phyloP scores from a whole-genome alignment of 2,329 filamentous ascomycete genomes.

The Fusarium acutatum region DNA sequence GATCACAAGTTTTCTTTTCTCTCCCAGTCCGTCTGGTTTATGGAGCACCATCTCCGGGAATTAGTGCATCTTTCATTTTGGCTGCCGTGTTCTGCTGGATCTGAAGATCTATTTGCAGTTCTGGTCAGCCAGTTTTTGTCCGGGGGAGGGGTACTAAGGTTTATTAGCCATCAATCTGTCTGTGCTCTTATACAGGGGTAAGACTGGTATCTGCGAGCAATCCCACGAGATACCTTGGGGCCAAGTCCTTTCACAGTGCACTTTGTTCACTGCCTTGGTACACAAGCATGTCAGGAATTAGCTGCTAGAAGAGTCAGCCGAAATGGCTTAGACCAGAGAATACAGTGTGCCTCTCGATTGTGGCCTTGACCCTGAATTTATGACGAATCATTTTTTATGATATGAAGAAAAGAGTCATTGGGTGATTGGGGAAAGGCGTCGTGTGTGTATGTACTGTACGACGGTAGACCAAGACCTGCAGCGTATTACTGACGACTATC shows the following conservation, averaged over 20 bases:
- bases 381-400: slow-evolving; percentile 38
- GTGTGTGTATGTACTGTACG: neutral
- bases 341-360: neutral
- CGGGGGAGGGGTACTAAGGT: slow-evolving; percentile 24
- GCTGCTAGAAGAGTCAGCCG: slow-evolving; percentile 17
- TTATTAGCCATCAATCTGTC: slow-evolving; percentile 1
- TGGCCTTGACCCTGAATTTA: slow-evolving; percentile 23
- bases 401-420: slow-evolving; percentile 3
- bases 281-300: slow-evolving; percentile 4
- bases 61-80: slow-evolving; percentile 6
- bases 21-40: neutral
- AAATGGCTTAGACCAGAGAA: neutral
- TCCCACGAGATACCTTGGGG: neutral
- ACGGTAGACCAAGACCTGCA: slow-evolving; percentile 10
- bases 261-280: neutral
- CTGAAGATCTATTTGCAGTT: slow-evolving; percentile 31
- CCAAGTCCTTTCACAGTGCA: slow-evolving; percentile 31
- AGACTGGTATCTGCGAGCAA: neutral
- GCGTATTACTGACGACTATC: slow-evolving; percentile 16
- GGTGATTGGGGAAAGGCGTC: neutral
- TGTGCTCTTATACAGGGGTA: slow-evolving; percentile 14
- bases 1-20: neutral
- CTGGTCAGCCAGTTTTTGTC: slow-evolving; percentile 1
- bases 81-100: slow-evolving; percentile 31
- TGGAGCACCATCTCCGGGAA: slow-evolving; percentile 31